Evolutionary conservation across 257 asterid species (phyloP).

Genomic region (Solanum dulcamara): DNA sequence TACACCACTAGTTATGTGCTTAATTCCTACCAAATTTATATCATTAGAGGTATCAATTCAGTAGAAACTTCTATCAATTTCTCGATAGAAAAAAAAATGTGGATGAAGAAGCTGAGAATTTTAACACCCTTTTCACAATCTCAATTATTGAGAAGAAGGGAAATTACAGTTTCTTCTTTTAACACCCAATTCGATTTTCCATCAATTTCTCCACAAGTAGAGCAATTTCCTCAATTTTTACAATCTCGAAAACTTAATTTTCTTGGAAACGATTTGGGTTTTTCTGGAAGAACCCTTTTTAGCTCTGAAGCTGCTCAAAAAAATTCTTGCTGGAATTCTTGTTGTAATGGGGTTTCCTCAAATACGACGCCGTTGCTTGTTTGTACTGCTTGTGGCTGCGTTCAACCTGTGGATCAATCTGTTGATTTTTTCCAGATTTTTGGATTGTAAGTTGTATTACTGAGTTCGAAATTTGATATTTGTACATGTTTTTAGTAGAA

Average conservation of each 20-base stretch:
- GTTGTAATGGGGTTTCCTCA: constrained; percentile 43
- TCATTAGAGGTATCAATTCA: too few species aligned
- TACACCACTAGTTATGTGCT: too few species aligned
- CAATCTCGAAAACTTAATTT: constrained; percentile 4
- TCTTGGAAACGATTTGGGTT: not conserved
- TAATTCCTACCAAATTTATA: fast-evolving
- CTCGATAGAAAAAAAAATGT: not conserved
- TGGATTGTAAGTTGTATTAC: constrained; percentile 45
- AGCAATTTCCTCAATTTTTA: constrained; percentile 7
- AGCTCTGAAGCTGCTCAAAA: constrained; percentile 26
- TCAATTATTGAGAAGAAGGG: constrained; percentile 6
- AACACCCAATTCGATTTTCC: constrained; percentile 5
- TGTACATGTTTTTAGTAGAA: not conserved
- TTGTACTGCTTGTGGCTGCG: constrained; percentile 61
- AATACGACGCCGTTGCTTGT: constrained; percentile 49
- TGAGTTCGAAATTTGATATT: not conserved
- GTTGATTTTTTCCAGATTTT: constrained; percentile 73
- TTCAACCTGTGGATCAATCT: constrained; percentile 62
- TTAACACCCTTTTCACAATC: constrained; percentile 1
- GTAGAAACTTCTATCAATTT: not conserved
- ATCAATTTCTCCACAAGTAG: not conserved
- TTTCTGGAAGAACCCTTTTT: constrained; percentile 8
- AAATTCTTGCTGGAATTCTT: constrained; percentile 66
- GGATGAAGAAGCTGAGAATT: constrained; percentile 8
- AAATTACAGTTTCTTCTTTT: constrained; percentile 8